Percentiles rank a stretch among this genome's conserved stretches.
Conservation (phyloP, 2,329 filamentous ascomycete genomes). For the Fusarium sp. region DNA sequence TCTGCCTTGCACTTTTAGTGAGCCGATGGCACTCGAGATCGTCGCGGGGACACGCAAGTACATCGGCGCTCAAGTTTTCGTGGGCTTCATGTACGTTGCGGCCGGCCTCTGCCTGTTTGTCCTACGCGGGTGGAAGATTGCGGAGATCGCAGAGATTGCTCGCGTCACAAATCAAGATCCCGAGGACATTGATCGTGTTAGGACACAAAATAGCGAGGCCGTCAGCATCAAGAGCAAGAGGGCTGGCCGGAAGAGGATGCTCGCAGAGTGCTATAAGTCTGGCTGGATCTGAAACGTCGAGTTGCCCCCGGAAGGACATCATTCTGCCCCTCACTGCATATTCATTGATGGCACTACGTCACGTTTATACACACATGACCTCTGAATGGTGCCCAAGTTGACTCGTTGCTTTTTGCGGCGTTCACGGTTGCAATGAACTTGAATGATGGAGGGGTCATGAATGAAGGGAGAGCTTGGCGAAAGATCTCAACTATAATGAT, state of each 20-base stretch:
- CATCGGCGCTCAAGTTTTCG: constrained; percentile 68
- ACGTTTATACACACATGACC: neutral
- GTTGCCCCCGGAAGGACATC: neutral
- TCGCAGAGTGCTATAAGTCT: constrained; percentile 48
- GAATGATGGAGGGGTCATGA: neutral
- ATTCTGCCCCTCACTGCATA: neutral
- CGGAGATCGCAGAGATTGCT: constrained; percentile 49
- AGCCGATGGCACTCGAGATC: constrained; percentile 72
- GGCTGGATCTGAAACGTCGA: constrained; percentile 41
- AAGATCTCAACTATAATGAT: neutral
- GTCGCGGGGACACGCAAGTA: constrained; percentile 59
- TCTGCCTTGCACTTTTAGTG: constrained; percentile 76
- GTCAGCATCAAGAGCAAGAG: constrained; percentile 45
- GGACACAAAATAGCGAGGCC: constrained; percentile 48
- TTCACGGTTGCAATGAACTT: neutral
- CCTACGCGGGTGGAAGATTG: constrained; percentile 55
- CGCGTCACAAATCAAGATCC: constrained; percentile 47
- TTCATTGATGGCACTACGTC: neutral
- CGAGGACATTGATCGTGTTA: constrained; percentile 48
- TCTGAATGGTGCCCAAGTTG: neutral
- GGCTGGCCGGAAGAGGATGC: constrained; percentile 49
- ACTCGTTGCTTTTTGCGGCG: neutral
- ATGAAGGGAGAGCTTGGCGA: neutral
- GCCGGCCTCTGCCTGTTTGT: constrained; percentile 53
- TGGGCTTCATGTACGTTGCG: constrained; percentile 70